phyloP scores from a whole-genome alignment of 2,329 filamentous ascomycete species.

The Monilinia laxa region DNA sequence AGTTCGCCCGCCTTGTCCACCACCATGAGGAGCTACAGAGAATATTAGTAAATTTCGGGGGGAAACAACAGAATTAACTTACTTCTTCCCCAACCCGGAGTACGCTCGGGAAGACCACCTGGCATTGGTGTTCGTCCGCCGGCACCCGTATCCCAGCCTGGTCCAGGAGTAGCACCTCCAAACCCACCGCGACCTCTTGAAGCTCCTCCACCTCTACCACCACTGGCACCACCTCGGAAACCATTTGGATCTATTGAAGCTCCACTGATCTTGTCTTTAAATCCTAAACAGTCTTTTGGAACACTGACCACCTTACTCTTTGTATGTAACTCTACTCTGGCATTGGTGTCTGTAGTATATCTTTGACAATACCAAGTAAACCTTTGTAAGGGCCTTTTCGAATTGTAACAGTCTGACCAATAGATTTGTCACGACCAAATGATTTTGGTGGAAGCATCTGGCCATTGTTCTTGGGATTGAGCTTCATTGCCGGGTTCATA shows the following conservation, averaged over 20 bases:
- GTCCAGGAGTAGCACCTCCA: constrained; percentile 48
- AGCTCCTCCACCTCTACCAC: constrained; percentile 43
- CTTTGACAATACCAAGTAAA: constrained; percentile 90
- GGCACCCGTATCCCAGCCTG: constrained; percentile 52
- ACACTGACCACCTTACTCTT: constrained; percentile 91
- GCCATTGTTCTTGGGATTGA: constrained; percentile 57
- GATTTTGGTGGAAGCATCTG: constrained; percentile 66
- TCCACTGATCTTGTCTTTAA: constrained; percentile 82
- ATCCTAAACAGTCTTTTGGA: constrained; percentile 74
- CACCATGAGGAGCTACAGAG: constrained; percentile 51
- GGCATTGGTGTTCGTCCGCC: constrained; percentile 69
- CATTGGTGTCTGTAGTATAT: constrained; percentile 78
- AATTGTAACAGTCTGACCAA: constrained; percentile 90
- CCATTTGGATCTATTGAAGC: constrained; percentile 69
- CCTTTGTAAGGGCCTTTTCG: constrained; percentile 88
- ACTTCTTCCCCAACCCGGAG: constrained; percentile 76
- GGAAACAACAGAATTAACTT: constrained; percentile 43
- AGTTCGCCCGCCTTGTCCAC: constrained; percentile 57
- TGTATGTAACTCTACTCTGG: constrained; percentile 88
- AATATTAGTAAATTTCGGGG: constrained; percentile 8
- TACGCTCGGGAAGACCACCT: constrained; percentile 59
- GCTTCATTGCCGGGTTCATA: constrained; percentile 89
- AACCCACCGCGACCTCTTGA: constrained; percentile 46
- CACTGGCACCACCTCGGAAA: constrained; percentile 39
- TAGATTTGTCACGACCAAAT: constrained; percentile 76